phyloP scores from a whole-genome alignment of 805 yeast species.

The Nakazawaea anatomiae region DNA sequence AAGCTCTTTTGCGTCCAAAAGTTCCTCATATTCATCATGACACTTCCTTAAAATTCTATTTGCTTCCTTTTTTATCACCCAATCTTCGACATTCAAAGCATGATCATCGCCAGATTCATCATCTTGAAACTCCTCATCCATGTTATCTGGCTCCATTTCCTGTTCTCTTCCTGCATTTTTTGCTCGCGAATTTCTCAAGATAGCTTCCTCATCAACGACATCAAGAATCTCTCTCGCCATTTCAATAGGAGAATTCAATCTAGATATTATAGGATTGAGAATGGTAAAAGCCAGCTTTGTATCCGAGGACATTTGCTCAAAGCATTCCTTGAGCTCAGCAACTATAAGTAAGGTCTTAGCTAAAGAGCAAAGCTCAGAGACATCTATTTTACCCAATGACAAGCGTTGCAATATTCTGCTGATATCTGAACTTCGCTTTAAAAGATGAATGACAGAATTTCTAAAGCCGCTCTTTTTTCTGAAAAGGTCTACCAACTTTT shows the following conservation, averaged over 20 bases:
- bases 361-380: constrained; percentile 22
- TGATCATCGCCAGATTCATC: constrained; percentile 11
- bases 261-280: constrained; percentile 19
- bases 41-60: constrained; percentile 7
- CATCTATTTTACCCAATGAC: constrained; percentile 32
- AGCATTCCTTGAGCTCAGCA: neutral
- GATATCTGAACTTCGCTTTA: constrained; percentile 50
- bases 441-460: constrained; percentile 25
- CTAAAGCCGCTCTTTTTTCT: constrained; percentile 22
- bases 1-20: constrained; percentile 25
- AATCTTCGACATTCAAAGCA: constrained; percentile 11
- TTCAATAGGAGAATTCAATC: constrained; percentile 31
- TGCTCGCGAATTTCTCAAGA: constrained; percentile 19
- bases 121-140: constrained; percentile 9
- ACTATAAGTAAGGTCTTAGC: constrained; percentile 13
- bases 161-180: constrained; percentile 11
- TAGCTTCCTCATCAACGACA: constrained; percentile 34
- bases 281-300: constrained; percentile 20
- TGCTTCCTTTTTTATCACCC: constrained; percentile 12
- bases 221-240: constrained; percentile 36
- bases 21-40: constrained; percentile 14
- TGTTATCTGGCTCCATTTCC: neutral
- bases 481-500: constrained; percentile 42
- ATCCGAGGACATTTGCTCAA: constrained; percentile 9
- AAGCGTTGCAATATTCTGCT: constrained; percentile 53